Evolutionary conservation across 768 basidiomycete species (phyloP).

Genomic region (Dioszegia crocea): DNA sequence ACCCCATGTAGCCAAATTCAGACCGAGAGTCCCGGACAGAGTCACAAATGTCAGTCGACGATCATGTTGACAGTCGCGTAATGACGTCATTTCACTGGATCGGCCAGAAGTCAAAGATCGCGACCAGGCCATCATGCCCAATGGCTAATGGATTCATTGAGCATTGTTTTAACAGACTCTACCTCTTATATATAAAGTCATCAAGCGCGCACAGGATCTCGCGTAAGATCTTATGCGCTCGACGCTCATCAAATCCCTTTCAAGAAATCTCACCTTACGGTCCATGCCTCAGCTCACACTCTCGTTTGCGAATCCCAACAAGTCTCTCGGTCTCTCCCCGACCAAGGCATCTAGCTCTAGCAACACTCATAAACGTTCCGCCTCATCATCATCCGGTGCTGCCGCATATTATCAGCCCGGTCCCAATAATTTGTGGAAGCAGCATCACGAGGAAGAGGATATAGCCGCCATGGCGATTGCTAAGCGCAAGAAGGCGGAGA

Average conservation of each 20-base stretch:
- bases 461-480: slow-evolving; percentile 21
- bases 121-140: too few species aligned
- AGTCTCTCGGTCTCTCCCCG: slow-evolving; percentile 24
- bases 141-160: too few species aligned
- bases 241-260: background rate
- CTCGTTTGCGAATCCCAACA: slow-evolving; percentile 18
- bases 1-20: too few species aligned
- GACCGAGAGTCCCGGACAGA: too few species aligned
- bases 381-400: background rate
- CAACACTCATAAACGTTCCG: background rate
- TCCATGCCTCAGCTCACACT: slow-evolving; percentile 40
- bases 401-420: slow-evolving; percentile 15
- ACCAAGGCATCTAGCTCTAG: slow-evolving; percentile 7
- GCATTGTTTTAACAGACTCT: too few species aligned
- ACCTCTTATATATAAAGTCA: too few species aligned
- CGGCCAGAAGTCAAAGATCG: too few species aligned
- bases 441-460: slow-evolving; percentile 40
- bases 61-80: too few species aligned
- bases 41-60: too few species aligned
- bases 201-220: too few species aligned
- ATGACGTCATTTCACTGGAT: too few species aligned
- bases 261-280: background rate
- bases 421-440: slow-evolving; percentile 33
- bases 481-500: slow-evolving; percentile 6
- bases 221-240: slow-evolving; percentile 5